Base-by-base conservation (phyloP, 2,329 filamentous ascomycete genomes). In the Monosporascus sp. region DNA sequence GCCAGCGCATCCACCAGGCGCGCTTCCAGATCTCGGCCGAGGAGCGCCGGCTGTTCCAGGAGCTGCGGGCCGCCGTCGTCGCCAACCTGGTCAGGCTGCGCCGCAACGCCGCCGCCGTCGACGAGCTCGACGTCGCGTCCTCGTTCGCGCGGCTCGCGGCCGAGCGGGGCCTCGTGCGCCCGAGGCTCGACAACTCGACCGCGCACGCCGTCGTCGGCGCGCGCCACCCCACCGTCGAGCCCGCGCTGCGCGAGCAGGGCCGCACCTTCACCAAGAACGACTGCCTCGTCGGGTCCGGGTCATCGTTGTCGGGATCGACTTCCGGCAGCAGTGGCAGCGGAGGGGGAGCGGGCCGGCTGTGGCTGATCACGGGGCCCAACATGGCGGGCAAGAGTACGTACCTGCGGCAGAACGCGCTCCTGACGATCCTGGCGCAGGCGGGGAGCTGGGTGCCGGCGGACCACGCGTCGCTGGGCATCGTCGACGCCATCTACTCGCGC, bases 331-430 rank as follows among this genome's bases (percentile, higher is more conserved):
- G 41, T 11, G 20, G 20, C 41, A 20, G 41, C 41, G 41, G 20
- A n/a, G 41, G 41, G 81, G 78, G 22, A 85, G 81, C 18, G 81
- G 78, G 84, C 75, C 63, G 78, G 76, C 51, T 89, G 72, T 75
- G 86, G 86, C 63, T 82, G 69, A 75, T 93, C 81, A 81, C 89
- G 61, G 76, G 94, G 0, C 94, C 94, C n/a, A 99, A 99, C 72
- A 99, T 99, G 94, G 94, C 88, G 1, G 94, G 94, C 48, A 99
- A 99, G 73, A 93, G 88, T 68, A 99, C 94, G 0, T 99, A 96
- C 66, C 78, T 99, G 5, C 88, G 94, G 1, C 95, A 99, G 65
- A 97, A 96, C 70, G 94, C 94, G 2, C 79, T 99, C 50, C 95
- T 97, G 61, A 91, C 90, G 1, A 90, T 99, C 57, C 81, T 99